These are phyloP conservation scores for Platanus orientalis DNA, from an alignment of 164 flowering plant species.

Conservation along the genomic window DNA sequence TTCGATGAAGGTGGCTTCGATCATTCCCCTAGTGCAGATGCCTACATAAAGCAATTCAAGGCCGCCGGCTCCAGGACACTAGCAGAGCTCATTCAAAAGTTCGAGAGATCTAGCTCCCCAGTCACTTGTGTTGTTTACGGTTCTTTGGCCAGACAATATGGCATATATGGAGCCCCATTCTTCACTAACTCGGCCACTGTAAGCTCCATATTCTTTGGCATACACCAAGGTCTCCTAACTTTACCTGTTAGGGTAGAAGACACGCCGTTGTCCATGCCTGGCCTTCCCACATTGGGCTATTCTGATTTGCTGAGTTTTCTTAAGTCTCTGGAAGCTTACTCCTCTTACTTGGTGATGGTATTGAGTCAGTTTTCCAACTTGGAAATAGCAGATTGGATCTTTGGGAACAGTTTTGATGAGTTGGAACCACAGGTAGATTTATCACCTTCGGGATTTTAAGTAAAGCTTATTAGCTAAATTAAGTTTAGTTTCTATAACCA, in stretches of 20 bases:
- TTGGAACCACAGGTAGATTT: slow-evolving; percentile 30
- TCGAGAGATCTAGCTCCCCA: neutral
- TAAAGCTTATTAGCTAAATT: no score
- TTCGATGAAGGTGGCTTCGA: slow-evolving; percentile 11
- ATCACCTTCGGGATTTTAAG: no score
- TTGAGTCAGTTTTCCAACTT: slow-evolving; percentile 34
- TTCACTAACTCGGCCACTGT: slow-evolving; percentile 19
- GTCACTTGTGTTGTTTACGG: slow-evolving; percentile 11
- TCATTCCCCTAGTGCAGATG: neutral
- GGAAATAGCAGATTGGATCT: slow-evolving; percentile 26
- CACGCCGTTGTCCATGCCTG: neutral
- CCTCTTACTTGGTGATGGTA: neutral
- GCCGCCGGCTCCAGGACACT: slow-evolving; percentile 3
- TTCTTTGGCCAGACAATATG: slow-evolving; percentile 8
- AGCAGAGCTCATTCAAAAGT: slow-evolving; percentile 11
- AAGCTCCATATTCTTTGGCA: slow-evolving; percentile 3
- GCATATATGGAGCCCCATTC: slow-evolving; percentile 12
- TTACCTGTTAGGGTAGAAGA: neutral
- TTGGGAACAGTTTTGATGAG: slow-evolving; percentile 35
- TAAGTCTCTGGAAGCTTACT: neutral
- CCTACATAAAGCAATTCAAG: slow-evolving; percentile 9
- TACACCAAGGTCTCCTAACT: neutral
- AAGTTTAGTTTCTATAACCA: no score
- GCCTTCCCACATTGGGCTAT: slow-evolving; percentile 19
- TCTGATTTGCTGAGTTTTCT: slow-evolving; percentile 7